Evolutionary conservation across 495 filamentous ascomycete species (phyloP), one percentile per base, ranked within the genome.

Genomic region (Penicillium psychrofluorescens): DNA sequence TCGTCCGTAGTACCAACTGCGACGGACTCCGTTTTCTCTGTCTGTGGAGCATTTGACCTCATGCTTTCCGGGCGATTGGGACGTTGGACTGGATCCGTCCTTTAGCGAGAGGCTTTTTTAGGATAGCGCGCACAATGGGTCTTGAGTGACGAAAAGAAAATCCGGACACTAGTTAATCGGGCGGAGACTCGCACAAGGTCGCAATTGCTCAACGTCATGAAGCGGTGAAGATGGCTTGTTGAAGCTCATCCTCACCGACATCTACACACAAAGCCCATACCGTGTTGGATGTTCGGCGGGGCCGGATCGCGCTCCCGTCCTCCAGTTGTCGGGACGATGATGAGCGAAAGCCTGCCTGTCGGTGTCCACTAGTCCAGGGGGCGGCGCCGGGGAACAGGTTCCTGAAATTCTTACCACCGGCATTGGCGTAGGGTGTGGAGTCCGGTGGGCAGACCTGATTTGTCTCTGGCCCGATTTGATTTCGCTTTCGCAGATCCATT

Each of bases 311-410:
- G 22, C 22, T 22, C 22, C 6, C 22, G 22, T 22, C 22, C 22
- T 22, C 22, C 22, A 61, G 51, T 61, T 53, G 51, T 61, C 54
- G 54, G 57, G 51, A 58, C 46, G 46, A 61, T 58, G 36, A 22
- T 22, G 41, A 27, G 37, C 40, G 44, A 41, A 52, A 48, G 51
- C 40, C 50, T 36, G 51, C 40, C 45, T 53, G 46, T 45, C 44
- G 49, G 49, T 48, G 46, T 42, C 40, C 58, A 53, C 48, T 59
- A 59, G 55, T 44, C 56, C 53, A 59, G 55, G 52, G 55, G 51
- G 46, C 46, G 53, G 55, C 44, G 53, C 50, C 58, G 58, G 58
- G 58, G 58, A 56, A 62, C 55, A 48, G 11, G 41, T 45, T 56
- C 48, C 55, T 51, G 42, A 50, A 44, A 49, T 59, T 55, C 51